Percentiles rank a stretch among this genome's conserved stretches.
Conservation (phyloP, 2,329 filamentous ascomycete genomes). For the Colletotrichum siamense region DNA sequence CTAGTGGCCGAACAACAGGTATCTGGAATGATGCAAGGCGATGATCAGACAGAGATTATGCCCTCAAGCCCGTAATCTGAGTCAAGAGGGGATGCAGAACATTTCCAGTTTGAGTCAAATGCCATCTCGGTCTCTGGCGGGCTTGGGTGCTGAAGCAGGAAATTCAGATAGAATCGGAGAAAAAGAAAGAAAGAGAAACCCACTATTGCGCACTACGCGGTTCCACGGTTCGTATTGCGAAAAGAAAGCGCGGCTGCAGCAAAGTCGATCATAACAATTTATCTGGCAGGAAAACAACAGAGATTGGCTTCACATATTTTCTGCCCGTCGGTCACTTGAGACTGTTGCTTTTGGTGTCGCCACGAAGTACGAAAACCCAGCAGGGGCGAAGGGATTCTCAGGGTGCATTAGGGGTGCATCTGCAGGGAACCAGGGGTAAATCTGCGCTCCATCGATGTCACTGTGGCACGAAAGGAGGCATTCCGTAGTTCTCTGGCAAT, state of each 20-base stretch:
- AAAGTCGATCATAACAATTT: not conserved
- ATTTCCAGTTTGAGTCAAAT: not conserved
- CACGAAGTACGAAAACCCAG: rapidly evolving
- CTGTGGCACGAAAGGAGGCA: not conserved
- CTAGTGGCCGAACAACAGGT: not conserved
- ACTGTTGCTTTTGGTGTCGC: not conserved
- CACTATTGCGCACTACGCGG: not conserved
- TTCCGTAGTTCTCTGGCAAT: not conserved
- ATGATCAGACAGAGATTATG: not conserved
- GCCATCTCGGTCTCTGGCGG: not conserved
- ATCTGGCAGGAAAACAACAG: not conserved
- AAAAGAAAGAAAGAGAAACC: not conserved
- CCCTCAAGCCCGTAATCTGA: not conserved
- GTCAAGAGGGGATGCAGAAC: not conserved
- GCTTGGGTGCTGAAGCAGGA: not conserved
- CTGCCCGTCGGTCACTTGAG: not conserved
- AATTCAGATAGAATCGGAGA: not conserved
- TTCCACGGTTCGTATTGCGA: not conserved
- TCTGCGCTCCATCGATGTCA: not conserved
- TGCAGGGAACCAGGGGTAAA: not conserved
- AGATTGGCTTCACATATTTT: not conserved
- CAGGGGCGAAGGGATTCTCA: not conserved
- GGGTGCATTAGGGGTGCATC: not conserved
- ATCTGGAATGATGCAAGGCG: not conserved
- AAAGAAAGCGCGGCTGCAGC: not conserved